A percentile compares a stretch with the other conserved stretches of the same genome.
Evolutionary conservation across 169 alveolate species (phyloP).

Genomic region (Cytauxzoon felis): DNA sequence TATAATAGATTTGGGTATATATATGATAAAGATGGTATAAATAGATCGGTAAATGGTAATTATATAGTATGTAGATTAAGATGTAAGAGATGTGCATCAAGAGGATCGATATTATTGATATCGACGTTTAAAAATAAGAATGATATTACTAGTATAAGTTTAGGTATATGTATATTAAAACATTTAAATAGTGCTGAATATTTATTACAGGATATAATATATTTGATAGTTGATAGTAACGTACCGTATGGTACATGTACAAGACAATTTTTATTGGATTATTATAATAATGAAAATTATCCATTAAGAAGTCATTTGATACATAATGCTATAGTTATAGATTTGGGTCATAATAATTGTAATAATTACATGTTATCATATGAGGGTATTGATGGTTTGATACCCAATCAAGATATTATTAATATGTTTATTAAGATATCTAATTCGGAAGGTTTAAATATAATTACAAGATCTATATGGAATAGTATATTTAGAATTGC

Average conservation of each 20-base stretch:
- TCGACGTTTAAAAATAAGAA: slow-evolving; percentile 19
- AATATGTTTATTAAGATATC: slow-evolving; percentile 22
- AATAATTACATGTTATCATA: slow-evolving; percentile 24
- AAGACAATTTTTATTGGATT: slow-evolving; percentile 58
- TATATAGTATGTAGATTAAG: slow-evolving; percentile 24
- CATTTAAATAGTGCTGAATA: slow-evolving; percentile 10
- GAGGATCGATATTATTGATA: slow-evolving; percentile 53
- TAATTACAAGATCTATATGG: slow-evolving; percentile 17
- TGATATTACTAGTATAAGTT: slow-evolving; percentile 17
- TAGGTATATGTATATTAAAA: slow-evolving; percentile 15
- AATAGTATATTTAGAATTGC: slow-evolving; percentile 38
- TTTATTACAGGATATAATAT: slow-evolving; percentile 40
- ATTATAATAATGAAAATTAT: slow-evolving; percentile 25
- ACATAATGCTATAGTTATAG: slow-evolving; percentile 49
- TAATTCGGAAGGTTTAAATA: not conserved
- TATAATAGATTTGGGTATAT: slow-evolving; percentile 41
- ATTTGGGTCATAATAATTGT: slow-evolving; percentile 50
- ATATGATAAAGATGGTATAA: slow-evolving; percentile 3
- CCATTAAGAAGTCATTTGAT: slow-evolving; percentile 34
- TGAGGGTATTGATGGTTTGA: slow-evolving; percentile 55
- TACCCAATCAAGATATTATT: slow-evolving; percentile 52
- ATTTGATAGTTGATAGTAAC: slow-evolving; percentile 42
- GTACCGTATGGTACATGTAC: slow-evolving; percentile 54
- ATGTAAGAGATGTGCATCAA: slow-evolving; percentile 46
- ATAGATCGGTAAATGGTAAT: slow-evolving; percentile 26